These are phyloP conservation scores for Stentor coeruleus DNA, from an alignment of 73 alveolate genomes.

Conservation along the genomic window DNA sequence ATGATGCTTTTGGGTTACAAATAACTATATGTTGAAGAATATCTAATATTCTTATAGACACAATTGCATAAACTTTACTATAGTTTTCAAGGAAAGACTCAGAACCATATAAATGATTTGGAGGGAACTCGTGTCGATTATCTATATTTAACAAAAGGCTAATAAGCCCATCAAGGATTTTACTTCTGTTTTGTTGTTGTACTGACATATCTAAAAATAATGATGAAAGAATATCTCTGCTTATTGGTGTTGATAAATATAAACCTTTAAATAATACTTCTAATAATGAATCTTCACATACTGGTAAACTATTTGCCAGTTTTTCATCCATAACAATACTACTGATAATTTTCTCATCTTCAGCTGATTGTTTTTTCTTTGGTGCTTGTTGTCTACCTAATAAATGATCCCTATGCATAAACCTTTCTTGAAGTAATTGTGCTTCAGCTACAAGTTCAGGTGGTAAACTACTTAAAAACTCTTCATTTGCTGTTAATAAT, in stretches of 20 bases:
- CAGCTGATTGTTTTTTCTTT: neutral
- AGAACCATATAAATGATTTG: neutral
- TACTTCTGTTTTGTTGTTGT: neutral
- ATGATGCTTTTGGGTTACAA: neutral
- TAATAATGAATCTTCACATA: neutral
- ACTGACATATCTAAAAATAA: neutral
- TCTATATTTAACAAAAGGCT: neutral
- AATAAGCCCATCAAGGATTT: neutral
- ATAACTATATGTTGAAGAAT: neutral
- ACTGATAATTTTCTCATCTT: neutral
- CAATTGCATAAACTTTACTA: neutral
- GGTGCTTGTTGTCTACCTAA: neutral
- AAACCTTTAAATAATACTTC: neutral
- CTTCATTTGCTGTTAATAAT: conserved; percentile 47
- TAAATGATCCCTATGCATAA: neutral
- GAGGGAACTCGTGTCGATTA: neutral
- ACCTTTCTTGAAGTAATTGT: conserved; percentile 27
- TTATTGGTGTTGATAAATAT: neutral
- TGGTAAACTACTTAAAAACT: conserved; percentile 47
- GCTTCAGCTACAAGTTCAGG: conserved; percentile 63
- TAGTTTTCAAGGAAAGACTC: conserved; percentile 13
- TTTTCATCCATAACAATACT: neutral
- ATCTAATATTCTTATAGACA: neutral
- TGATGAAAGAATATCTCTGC: neutral
- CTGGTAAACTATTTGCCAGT: neutral